Evolutionary conservation across 2,329 filamentous ascomycete genomes (phyloP).

Genomic region (Biscogniauxia sp.): DNA sequence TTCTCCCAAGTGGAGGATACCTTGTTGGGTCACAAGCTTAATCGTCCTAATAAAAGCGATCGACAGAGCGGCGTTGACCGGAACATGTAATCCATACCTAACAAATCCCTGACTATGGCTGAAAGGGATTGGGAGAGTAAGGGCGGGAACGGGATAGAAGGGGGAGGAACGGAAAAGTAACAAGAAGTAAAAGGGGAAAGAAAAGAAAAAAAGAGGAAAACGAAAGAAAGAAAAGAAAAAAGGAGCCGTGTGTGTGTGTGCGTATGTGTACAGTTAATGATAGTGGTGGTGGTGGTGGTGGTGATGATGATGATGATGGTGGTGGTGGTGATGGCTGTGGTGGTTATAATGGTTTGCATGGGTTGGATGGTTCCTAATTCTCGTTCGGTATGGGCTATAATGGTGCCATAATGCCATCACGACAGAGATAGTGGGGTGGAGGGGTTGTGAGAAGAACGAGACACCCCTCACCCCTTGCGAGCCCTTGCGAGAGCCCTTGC

Average conservation of each 20-base stretch:
- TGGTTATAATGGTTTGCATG: neutral
- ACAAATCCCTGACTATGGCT: constrained; percentile 17
- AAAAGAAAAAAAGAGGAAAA: no score
- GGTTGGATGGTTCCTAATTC: neutral
- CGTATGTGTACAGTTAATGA: no score
- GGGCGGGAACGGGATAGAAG: no score
- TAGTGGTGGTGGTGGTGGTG: no score
- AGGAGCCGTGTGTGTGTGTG: no score
- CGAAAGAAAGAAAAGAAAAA: no score
- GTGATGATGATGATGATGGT: no score
- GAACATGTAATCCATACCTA: constrained; percentile 14
- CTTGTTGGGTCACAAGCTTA: constrained; percentile 3
- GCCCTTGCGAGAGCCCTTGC: constrained; percentile 20
- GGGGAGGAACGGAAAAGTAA: no score
- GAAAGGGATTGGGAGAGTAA: neutral
- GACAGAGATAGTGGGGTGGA: neutral
- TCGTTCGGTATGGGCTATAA: neutral
- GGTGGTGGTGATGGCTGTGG: no score
- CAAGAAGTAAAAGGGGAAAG: no score
- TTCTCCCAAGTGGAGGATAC: constrained; percentile 12
- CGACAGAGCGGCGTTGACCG: constrained; percentile 17
- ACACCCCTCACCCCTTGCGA: neutral
- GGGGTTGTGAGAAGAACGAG: neutral
- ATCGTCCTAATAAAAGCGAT: constrained; percentile 20
- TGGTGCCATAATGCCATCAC: neutral